These are phyloP conservation scores for Moringa oleifera DNA, from an alignment of 345 rosid genomes.

Conservation along the genomic window DNA sequence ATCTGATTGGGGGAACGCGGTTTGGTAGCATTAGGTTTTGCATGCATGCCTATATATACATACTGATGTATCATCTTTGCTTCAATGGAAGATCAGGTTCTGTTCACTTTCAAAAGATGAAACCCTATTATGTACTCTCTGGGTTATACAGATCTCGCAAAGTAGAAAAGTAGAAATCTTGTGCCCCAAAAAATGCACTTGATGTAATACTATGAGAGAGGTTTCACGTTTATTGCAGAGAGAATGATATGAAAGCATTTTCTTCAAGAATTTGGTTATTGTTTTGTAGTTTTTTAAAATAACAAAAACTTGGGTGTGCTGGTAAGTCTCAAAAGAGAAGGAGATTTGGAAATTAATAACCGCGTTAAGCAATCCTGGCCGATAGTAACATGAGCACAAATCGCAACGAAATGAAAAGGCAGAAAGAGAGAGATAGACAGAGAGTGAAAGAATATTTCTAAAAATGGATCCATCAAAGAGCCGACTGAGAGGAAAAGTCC, in stretches of 20 bases:
- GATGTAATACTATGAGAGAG: not conserved
- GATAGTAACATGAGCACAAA: slow-evolving; percentile 25
- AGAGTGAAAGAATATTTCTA: not conserved
- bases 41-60: not conserved
- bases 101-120: not conserved
- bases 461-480: slow-evolving; percentile 21
- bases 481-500: slow-evolving; percentile 26
- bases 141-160: too few relatives aligned
- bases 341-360: not conserved
- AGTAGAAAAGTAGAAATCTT: too few relatives aligned
- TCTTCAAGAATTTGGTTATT: not conserved
- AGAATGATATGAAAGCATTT: not conserved
- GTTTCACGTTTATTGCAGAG: not conserved
- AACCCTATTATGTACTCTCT: not conserved
- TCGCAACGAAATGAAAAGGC: not conserved
- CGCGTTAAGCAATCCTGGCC: slow-evolving; percentile 3
- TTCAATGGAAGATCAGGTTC: slow-evolving; percentile 5
- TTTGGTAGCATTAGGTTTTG: not conserved
- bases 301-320: not conserved
- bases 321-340: not conserved
- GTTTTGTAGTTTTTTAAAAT: too few relatives aligned
- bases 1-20: not conserved
- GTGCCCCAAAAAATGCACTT: not conserved
- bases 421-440: not conserved
- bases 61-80: too few relatives aligned